phyloP scores from a whole-genome alignment of 2,329 filamentous ascomycete genomes.

The Fusarium virguliforme region DNA sequence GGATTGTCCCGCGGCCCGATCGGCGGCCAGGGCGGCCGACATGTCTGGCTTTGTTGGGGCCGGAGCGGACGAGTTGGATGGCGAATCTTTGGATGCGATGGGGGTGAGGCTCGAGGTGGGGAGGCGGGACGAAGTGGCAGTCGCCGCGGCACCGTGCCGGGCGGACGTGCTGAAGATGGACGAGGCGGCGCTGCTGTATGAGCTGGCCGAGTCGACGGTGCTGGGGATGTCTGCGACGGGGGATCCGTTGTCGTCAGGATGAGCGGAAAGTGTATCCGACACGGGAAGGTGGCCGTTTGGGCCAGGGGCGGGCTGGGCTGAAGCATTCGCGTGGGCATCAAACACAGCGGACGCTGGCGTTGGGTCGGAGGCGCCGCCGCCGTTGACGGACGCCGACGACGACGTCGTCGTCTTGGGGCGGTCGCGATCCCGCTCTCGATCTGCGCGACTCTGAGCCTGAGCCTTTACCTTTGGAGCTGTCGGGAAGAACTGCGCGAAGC shows the following conservation, averaged over 20 bases:
- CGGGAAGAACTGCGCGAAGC: slow-evolving; percentile 90
- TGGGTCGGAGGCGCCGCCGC: slow-evolving; percentile 47
- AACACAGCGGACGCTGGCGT: slow-evolving; percentile 44
- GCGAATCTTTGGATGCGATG: slow-evolving; percentile 68
- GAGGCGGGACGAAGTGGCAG: slow-evolving; percentile 59
- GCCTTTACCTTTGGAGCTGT: slow-evolving; percentile 78
- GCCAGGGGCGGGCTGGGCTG: slow-evolving; percentile 39
- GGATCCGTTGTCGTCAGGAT: slow-evolving; percentile 72
- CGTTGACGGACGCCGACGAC: slow-evolving; percentile 35
- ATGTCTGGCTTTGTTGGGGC: slow-evolving; percentile 69
- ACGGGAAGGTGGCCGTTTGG: slow-evolving; percentile 40
- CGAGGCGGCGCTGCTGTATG: slow-evolving; percentile 78
- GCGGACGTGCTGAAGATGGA: slow-evolving; percentile 76
- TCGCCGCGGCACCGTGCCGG: slow-evolving; percentile 59
- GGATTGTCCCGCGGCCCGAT: slow-evolving; percentile 52
- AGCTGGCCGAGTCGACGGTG: slow-evolving; percentile 81
- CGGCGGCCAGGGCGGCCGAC: slow-evolving; percentile 67
- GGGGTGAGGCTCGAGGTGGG: slow-evolving; percentile 66
- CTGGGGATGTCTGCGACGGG: slow-evolving; percentile 77
- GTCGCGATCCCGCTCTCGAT: slow-evolving; percentile 55
- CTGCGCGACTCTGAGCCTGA: slow-evolving; percentile 56
- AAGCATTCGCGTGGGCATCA: slow-evolving; percentile 48
- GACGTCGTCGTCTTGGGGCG: slow-evolving; percentile 48
- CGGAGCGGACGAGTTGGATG: slow-evolving; percentile 64
- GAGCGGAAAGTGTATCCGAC: slow-evolving; percentile 51